Base-by-base conservation (phyloP, 371 early-diverging fungal species). In the Fennellomyces sp. region DNA sequence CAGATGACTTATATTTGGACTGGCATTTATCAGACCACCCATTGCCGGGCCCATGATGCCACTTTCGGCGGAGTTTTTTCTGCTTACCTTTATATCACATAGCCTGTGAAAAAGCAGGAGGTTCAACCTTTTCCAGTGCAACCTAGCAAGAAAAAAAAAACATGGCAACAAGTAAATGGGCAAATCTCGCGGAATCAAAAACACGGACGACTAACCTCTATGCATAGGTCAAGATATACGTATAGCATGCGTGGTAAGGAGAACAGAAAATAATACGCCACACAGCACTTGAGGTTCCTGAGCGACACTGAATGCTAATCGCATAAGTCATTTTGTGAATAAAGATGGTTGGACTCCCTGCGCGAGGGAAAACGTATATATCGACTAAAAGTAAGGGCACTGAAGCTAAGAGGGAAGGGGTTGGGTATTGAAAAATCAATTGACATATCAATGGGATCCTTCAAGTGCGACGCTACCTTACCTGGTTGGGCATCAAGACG, bases 401-500 rank as follows among this genome's bases (percentile, higher is more conserved):
- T 28, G n/a, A 2, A 15, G 1, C 30, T 13, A 25, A n/a, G n/a
- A 10, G 4, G 12, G 17, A 30, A 11, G 2, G 31, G 29, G 21
- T n/a, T 52, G 17, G 36, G 13, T 56, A 15, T 54, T 36, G 54
- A 33, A 6, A 48, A 6, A 41, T 3, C 19, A 5, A n/a, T n/a
- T 41, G n/a, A 6, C n/a, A 41, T 41, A 49, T 2, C 25, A 25
- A 25, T 49, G 19, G 19, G 5, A 10, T 13, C 8, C n/a, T n/a
- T 52, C 49, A 21, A 58, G 54, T 66, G 13, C 39, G 33, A 33
- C 52, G 97, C 25, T 98, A 97, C 76, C 83, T 97, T 64, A 85
- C 86, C 45, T 98, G 99, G 99, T 78, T 98, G 33, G 97, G 98
- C 30, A 93, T 97, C 27, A 85, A 86, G 36, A 88, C 95, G 13